Conservation (phyloP, 179 eudicot species). For the Spinacia oleracea region DNA sequence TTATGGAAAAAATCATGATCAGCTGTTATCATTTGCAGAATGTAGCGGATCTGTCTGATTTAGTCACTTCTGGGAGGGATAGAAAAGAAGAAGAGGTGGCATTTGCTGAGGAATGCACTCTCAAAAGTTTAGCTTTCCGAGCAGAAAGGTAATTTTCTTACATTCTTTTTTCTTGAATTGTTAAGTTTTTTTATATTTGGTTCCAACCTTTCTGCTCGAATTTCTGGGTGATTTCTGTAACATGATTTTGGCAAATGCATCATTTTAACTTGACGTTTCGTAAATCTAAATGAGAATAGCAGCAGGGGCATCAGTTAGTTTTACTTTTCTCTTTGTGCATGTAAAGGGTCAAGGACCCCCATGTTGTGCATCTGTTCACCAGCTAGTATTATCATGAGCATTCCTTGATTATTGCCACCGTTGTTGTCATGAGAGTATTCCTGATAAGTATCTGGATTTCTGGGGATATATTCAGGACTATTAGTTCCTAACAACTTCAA, state of each 20-base stretch:
- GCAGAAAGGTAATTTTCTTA: slow-evolving; percentile 69
- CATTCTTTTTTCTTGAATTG: not conserved
- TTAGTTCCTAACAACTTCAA: not conserved
- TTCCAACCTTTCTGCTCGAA: no score
- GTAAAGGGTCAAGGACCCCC: not conserved
- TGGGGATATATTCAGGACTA: not conserved
- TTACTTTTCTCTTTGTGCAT: not conserved
- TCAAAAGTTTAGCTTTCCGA: slow-evolving; percentile 66
- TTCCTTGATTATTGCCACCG: not conserved
- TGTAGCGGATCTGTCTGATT: slow-evolving; percentile 84
- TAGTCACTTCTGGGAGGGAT: slow-evolving; percentile 94
- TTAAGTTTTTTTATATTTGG: not conserved
- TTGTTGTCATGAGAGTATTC: not conserved
- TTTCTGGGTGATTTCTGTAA: not conserved
- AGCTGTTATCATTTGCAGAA: slow-evolving; percentile 53
- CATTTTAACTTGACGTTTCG: not conserved
- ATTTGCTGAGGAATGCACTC: slow-evolving; percentile 69
- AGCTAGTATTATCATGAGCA: slow-evolving; percentile 1
- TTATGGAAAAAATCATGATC: slow-evolving; percentile 3
- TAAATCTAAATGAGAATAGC: not conserved
- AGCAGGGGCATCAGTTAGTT: not conserved
- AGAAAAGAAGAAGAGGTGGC: slow-evolving; percentile 73
- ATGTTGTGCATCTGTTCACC: not conserved
- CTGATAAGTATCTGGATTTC: not conserved
- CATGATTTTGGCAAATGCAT: not conserved